Evolutionary conservation across 371 early-diverging fungal genomes (phyloP), one percentile per base, ranked within the genome.

Genomic region (Apophysomyces ossiformis): DNA sequence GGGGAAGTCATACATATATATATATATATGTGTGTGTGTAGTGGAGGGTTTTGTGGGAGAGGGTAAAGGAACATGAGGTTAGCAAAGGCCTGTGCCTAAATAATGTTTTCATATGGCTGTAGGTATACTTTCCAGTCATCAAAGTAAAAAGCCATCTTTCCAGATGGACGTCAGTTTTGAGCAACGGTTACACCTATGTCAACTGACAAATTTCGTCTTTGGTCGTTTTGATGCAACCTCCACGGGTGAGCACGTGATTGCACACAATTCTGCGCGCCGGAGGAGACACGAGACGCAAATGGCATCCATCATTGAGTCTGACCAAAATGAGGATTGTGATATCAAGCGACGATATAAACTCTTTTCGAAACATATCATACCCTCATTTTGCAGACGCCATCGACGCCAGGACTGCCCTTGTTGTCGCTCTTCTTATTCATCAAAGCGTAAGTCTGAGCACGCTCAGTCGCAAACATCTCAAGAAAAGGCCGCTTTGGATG

Each of bases 141-240:
- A 76, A 38, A 73, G 70, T 44, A 77, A 77, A 61, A 75, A 71
- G 7, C 83, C 84, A 0, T 69, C 79, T 11, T 80, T 82, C 65
- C 72, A 68, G 11, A 65, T 76, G 43, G 83, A 84, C 46, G 69
- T 72, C 13, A 78, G 82, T 50, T 73, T 87, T 66, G 85, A 86
- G 43, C 85, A 86, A 36, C 82, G 88, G 12, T 69, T 87, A 32
- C 84, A 86, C 68, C 78, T 87, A 18, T 86, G 88, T 63, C 88
- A 87, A 65, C 68, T 86, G 26, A 85, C 88, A 9, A 86, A 84
- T 32, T 73, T 87, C 61, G 80, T 86, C 13, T 85, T 87, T 81
- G 88, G 88, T 35, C 79, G 88, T n/a, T 85, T 87, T 64, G 86
- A 87, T 64, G 79, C 82, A 9, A 73, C 83, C 21, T 77, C 82